Percentiles rank a stretch among this genome's conserved stretches.
phyloP scores from a whole-genome alignment of 345 rosid genomes.

The Pseudoturritis turrita region DNA sequence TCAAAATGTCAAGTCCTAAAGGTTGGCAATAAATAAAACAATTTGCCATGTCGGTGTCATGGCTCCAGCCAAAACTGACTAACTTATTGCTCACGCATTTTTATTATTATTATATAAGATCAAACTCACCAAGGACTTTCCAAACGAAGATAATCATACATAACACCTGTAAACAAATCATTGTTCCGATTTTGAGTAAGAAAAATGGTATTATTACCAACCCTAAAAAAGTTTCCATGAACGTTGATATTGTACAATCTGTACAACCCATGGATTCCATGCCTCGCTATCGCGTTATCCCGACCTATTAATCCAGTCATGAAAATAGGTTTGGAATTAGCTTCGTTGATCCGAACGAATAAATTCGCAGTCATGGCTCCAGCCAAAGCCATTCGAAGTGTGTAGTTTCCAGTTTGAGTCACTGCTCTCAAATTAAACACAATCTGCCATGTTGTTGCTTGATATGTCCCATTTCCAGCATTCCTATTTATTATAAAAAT shows the following conservation, averaged over 20 bases:
- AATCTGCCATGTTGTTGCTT: slow-evolving; percentile 69
- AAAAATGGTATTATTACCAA: slow-evolving; percentile 50
- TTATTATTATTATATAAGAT: too few species aligned
- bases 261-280: slow-evolving; percentile 34
- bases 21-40: too few species aligned
- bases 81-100: too few species aligned
- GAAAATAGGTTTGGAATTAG: slow-evolving; percentile 10
- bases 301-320: slow-evolving; percentile 18
- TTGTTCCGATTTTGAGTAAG: slow-evolving; percentile 46
- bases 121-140: slow-evolving; percentile 45
- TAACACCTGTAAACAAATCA: slow-evolving; percentile 44
- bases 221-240: slow-evolving; percentile 28
- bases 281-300: slow-evolving; percentile 36
- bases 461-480: slow-evolving; percentile 23
- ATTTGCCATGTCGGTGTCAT: too few species aligned
- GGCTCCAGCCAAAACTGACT: too few species aligned
- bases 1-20: too few species aligned
- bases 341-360: slow-evolving; percentile 25
- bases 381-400: slow-evolving; percentile 69
- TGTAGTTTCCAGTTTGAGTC: slow-evolving; percentile 38
- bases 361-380: slow-evolving; percentile 45
- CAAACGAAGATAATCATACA: slow-evolving; percentile 84
- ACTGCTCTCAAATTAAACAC: slow-evolving; percentile 38
- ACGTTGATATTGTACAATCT: slow-evolving; percentile 47
- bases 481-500: slow-evolving; percentile 29